These are phyloP conservation scores for Lobosporangium transversale DNA, from an alignment of 192 early-diverging fungal genomes.

Conservation along the genomic window DNA sequence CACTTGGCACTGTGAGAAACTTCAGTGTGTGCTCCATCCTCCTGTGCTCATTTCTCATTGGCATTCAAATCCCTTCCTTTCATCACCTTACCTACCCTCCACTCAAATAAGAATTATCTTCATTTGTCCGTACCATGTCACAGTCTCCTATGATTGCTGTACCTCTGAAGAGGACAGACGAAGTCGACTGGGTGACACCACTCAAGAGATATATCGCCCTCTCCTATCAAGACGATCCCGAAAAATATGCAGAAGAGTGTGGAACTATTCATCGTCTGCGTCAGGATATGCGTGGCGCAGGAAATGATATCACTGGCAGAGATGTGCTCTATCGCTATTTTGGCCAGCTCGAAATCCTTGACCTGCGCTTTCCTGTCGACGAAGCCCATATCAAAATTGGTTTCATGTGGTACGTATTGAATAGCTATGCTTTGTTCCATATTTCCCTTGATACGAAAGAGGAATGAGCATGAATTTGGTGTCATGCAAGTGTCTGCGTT, in stretches of 20 bases:
- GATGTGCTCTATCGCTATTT: constrained; percentile 97
- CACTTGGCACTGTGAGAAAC: too few species aligned
- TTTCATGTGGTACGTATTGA: constrained; percentile 83
- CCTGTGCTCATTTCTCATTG: neutral
- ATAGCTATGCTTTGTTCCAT: too few species aligned
- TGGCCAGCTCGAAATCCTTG: constrained; percentile 94
- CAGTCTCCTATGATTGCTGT: constrained; percentile 68
- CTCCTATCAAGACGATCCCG: constrained; percentile 93
- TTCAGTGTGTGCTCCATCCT: neutral
- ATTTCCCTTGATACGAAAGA: too few species aligned
- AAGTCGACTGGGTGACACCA: constrained; percentile 89
- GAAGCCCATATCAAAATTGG: constrained; percentile 89
- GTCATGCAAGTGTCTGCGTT: too few species aligned
- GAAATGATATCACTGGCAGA: constrained; percentile 91
- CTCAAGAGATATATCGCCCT: constrained; percentile 85
- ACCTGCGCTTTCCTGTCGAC: constrained; percentile 93
- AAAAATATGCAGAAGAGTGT: constrained; percentile 86
- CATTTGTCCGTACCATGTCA: constrained; percentile 30
- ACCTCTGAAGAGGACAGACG: constrained; percentile 89
- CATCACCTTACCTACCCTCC: neutral
- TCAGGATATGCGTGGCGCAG: constrained; percentile 95
- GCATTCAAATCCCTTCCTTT: neutral
- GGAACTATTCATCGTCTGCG: constrained; percentile 88
- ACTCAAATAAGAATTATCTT: neutral
- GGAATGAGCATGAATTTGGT: too few species aligned